phyloP scores from a whole-genome alignment of 2,329 filamentous ascomycete species.

The Colletotrichum destructivum region DNA sequence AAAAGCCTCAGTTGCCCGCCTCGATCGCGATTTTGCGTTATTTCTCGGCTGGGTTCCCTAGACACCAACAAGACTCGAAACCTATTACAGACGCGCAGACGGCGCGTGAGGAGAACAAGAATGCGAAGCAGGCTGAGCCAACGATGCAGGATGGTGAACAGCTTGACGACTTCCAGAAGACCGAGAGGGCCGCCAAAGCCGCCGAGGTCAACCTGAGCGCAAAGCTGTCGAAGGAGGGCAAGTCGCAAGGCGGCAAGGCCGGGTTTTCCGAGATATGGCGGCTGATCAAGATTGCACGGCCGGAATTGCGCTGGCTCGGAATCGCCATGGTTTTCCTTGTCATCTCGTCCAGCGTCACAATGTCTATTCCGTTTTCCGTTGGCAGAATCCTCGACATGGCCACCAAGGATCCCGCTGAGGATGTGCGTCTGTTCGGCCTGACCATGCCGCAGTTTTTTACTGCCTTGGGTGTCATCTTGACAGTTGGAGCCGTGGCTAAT shows the following conservation, averaged over 20 bases:
- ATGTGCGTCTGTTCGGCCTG: conserved; percentile 83
- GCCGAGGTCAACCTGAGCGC: conserved; percentile 92
- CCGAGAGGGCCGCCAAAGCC: conserved; percentile 88
- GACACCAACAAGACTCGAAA: conserved; percentile 44
- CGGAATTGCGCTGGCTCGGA: conserved; percentile 83
- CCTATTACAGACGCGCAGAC: background rate
- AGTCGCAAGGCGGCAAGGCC: conserved; percentile 65
- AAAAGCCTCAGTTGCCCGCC: conserved; percentile 10
- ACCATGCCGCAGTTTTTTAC: conserved; percentile 91
- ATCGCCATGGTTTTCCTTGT: conserved; percentile 89
- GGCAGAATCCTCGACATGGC: conserved; percentile 95
- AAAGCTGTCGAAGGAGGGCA: conserved; percentile 87
- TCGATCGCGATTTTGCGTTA: conserved; percentile 45
- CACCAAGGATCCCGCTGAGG: conserved; percentile 79
- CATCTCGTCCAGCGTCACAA: conserved; percentile 91
- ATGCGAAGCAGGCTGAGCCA: conserved; percentile 55
- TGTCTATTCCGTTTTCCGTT: conserved; percentile 97
- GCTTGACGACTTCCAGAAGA: conserved; percentile 69
- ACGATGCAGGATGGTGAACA: conserved; percentile 50
- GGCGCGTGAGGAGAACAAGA: conserved; percentile 6
- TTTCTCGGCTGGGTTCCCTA: conserved; percentile 49
- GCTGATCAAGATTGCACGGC: conserved; percentile 88
- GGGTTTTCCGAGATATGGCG: conserved; percentile 86
- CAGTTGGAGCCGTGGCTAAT: conserved; percentile 89
- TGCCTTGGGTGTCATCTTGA: conserved; percentile 82